Evolutionary conservation across 495 filamentous ascomycete species (phyloP), one percentile per base, ranked within the genome.

Genomic region (Cenococcum geophilum): DNA sequence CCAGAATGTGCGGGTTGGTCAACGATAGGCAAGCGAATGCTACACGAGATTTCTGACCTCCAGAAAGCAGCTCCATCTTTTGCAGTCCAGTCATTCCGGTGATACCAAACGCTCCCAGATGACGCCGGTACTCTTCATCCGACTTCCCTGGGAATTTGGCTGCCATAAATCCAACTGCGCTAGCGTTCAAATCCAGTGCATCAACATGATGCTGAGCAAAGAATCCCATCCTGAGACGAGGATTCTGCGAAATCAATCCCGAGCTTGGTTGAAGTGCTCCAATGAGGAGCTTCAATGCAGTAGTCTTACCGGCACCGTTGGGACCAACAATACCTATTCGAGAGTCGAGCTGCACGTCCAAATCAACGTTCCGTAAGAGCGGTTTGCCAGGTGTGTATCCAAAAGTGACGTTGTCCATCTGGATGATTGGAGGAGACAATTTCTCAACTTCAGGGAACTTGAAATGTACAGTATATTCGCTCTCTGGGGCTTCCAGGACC

Each of bases 191-290:
- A 74, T 99, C 93, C 52, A 99, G 78, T 50, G 91, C 93, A 75
- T 99, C 93, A 63, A 99, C 92, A 77, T 99, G 93, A 72, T 99
- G 93, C 74, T 99, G 93, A 6, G 93, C 93, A 72, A 99, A 99
- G 82, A 95, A 99, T 4, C 92, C 93, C 60, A 97, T 80, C 43
- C 93, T 83, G 36, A 99, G 78, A 47, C 93, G 83, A 1, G 92
- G 85, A 74, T 99, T 84, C 66, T 89, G 84, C 4, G 89, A 91
- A 55, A 99, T 93, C 45, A 89, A 70, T 60, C 93, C 93, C 37
- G 81, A 80, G 0, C 87, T 88, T 1, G 93, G 83, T 57, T 82
- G 66, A 2, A 99, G 81, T 68, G 90, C 87, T 60, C 89, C 89
- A 66, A 93, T 96, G 58, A 99, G 85, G 3, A 99, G 82, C 70